These are phyloP conservation scores for Tetrapisispora phaffii DNA, from an alignment of 805 yeast genomes.

Conservation along the genomic window DNA sequence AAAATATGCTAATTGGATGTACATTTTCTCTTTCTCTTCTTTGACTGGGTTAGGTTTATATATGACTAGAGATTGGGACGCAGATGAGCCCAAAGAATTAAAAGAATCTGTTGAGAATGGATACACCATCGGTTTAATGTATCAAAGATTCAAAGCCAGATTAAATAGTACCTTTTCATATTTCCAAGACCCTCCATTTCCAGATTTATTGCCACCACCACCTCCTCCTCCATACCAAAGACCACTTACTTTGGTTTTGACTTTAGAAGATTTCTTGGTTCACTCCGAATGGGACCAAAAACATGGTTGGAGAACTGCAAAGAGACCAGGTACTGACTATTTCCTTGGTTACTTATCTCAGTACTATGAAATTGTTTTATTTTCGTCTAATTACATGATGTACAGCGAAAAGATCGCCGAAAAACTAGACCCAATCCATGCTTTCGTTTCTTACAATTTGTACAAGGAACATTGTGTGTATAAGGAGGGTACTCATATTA, in stretches of 20 bases:
- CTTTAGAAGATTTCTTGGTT: constrained; percentile 80
- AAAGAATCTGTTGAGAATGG: constrained; percentile 54
- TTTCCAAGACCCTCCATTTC: constrained; percentile 89
- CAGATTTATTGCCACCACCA: constrained; percentile 81
- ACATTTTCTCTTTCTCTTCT: constrained; percentile 43
- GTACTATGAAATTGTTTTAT: constrained; percentile 90
- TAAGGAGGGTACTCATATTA: constrained; percentile 79
- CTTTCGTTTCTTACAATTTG: constrained; percentile 75
- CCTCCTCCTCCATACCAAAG: constrained; percentile 89
- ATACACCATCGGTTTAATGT: constrained; percentile 52
- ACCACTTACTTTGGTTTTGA: constrained; percentile 81
- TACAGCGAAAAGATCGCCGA: constrained; percentile 75
- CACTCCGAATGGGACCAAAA: constrained; percentile 89
- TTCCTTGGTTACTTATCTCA: constrained; percentile 89
- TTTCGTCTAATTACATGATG: constrained; percentile 76
- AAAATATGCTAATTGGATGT: constrained; percentile 64
- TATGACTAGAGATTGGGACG: constrained; percentile 79
- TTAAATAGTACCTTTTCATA: constrained; percentile 64
- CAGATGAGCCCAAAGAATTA: constrained; percentile 54
- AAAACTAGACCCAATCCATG: constrained; percentile 88
- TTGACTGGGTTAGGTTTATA: constrained; percentile 49
- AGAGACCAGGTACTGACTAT: constrained; percentile 97
- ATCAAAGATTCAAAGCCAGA: constrained; percentile 62
- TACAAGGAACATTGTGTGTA: constrained; percentile 82
- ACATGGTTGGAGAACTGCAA: constrained; percentile 96